A percentile compares a stretch with the other conserved stretches of the same genome.
Evolutionary conservation across 257 asterid genomes (phyloP).

Genomic region (Primulina eburnea): DNA sequence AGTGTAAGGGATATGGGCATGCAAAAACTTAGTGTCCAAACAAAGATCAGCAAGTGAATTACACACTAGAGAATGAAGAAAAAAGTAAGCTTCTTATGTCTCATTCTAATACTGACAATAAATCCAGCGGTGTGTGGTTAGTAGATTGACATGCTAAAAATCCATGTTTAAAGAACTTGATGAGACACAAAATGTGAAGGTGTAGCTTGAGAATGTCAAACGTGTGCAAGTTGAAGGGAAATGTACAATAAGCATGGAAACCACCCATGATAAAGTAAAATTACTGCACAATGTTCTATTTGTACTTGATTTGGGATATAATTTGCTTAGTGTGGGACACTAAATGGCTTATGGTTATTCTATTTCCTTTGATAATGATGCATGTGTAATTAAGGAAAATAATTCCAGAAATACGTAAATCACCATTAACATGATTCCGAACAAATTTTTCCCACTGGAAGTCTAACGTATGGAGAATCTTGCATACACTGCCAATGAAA

Average conservation of each 20-base stretch:
- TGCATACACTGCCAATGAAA: not conserved
- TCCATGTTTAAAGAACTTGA: conserved; percentile 13
- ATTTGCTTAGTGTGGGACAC: conserved; percentile 23
- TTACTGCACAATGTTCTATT: not conserved
- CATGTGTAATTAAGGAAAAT: not conserved
- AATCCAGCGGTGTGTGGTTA: not conserved
- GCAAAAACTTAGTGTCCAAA: conserved; percentile 8
- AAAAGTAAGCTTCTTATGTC: conserved; percentile 15
- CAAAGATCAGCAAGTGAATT: not conserved
- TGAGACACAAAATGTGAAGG: not conserved
- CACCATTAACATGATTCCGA: not conserved
- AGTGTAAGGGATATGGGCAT: conserved; percentile 6
- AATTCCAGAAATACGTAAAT: not conserved
- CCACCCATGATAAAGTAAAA: not conserved
- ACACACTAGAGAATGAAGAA: not conserved
- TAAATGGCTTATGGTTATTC: conserved; percentile 17
- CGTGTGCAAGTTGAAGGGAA: conserved; percentile 1
- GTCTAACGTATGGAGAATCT: not conserved
- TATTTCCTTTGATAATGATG: conserved; percentile 7
- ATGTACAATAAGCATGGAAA: not conserved
- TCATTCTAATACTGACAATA: not conserved
- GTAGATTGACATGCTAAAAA: conserved; percentile 1
- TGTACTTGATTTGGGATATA: conserved; percentile 16
- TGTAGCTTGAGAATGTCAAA: conserved; percentile 1
- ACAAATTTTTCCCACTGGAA: conserved; percentile 18